phyloP scores from a whole-genome alignment of 305 asterid genomes.

The Fraxinus paxiana region DNA sequence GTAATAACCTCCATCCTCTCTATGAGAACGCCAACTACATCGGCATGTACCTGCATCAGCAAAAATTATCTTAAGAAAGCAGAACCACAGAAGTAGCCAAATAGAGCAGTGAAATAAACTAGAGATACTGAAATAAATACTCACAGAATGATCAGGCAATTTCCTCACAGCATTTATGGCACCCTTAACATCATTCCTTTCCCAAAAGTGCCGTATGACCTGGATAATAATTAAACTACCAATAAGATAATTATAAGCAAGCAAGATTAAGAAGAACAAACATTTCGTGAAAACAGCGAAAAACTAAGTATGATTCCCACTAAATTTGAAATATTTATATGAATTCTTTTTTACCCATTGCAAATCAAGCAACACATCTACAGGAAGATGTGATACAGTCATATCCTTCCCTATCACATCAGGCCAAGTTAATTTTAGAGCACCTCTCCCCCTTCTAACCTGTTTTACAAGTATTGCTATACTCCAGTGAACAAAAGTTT shows the following conservation, averaged over 20 bases:
- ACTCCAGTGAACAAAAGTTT: background rate
- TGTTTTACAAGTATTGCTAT: background rate
- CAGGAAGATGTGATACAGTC: background rate
- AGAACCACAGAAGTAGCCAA: background rate
- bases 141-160: slow-evolving; percentile 81
- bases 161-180: slow-evolving; percentile 76
- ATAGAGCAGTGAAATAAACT: slow-evolving; percentile 9
- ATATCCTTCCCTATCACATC: background rate
- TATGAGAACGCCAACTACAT: slow-evolving; percentile 56
- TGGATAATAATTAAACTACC: slow-evolving; percentile 33
- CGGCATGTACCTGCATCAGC: slow-evolving; percentile 60
- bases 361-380: background rate
- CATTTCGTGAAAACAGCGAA: background rate
- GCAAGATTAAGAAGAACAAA: slow-evolving; percentile 11
- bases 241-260: slow-evolving; percentile 12
- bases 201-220: slow-evolving; percentile 95
- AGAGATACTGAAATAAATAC: slow-evolving; percentile 32
- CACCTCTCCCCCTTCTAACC: slow-evolving; percentile 1
- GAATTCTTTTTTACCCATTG: background rate
- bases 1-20: slow-evolving; percentile 69
- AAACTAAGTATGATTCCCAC: background rate
- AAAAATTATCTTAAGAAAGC: slow-evolving; percentile 12
- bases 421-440: background rate
- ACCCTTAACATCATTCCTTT: slow-evolving; percentile 81
- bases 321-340: background rate